Conservation (phyloP, 2,329 filamentous ascomycete species). For the Verticillium dahliae region DNA sequence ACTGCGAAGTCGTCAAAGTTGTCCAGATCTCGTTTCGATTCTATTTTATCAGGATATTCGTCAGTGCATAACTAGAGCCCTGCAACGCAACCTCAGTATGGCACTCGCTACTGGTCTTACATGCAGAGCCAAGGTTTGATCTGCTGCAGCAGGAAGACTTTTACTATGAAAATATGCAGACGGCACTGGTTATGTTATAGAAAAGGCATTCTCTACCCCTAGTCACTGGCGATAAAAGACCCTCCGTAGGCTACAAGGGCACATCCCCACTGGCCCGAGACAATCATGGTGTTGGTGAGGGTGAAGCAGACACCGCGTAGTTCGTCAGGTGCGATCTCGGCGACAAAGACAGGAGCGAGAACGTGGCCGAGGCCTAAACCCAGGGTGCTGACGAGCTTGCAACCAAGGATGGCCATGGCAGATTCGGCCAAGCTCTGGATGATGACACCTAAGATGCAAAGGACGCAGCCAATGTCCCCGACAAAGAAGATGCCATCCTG, state of each 20-base stretch:
- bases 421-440: conserved; percentile 6
- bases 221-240: conserved; percentile 3
- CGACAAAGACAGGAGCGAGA: conserved; percentile 11
- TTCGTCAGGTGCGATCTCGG: conserved; percentile 8
- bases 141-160: too few species aligned
- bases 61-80: too few species aligned
- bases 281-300: conserved; percentile 8
- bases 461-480: conserved; percentile 3
- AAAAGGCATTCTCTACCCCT: conserved; percentile 4
- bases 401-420: conserved; percentile 6
- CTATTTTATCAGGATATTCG: too few species aligned
- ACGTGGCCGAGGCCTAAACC: conserved; percentile 7
- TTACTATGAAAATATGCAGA: too few species aligned
- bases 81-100: too few species aligned
- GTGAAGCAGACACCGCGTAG: conserved; percentile 7
- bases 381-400: conserved; percentile 7
- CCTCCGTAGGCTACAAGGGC: conserved; percentile 7
- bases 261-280: conserved; percentile 5
- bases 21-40: too few species aligned
- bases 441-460: conserved; percentile 7
- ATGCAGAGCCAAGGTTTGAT: too few species aligned
- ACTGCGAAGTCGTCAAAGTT: too few species aligned
- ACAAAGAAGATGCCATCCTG: too few species aligned
- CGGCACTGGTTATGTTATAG: background rate
- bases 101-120: too few species aligned